phyloP scores from a whole-genome alignment of 495 filamentous ascomycete genomes.

The Pyrenula aspistea region DNA sequence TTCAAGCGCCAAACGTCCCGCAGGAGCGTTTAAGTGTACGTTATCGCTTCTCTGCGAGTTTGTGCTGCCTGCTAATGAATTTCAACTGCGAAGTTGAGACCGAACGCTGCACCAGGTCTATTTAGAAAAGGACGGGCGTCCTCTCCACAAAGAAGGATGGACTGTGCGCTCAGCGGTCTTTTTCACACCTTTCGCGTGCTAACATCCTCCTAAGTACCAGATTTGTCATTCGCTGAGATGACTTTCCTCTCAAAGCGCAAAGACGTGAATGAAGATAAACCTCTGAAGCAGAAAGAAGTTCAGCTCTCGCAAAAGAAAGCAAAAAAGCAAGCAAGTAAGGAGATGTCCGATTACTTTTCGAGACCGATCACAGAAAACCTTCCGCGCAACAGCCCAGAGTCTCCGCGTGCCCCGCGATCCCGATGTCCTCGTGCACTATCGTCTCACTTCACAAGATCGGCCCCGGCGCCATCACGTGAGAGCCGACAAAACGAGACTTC shows the following conservation, averaged over 20 bases:
- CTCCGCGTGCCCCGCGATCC: constrained; percentile 19
- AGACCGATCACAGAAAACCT: not conserved
- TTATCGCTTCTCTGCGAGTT: not conserved
- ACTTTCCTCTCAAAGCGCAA: constrained; percentile 39
- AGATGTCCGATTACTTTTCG: not conserved
- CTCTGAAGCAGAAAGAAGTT: not conserved
- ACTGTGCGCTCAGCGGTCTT: constrained; percentile 2
- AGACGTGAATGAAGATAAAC: constrained; percentile 11
- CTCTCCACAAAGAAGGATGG: constrained; percentile 29
- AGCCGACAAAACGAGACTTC: not conserved
- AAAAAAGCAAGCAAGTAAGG: constrained; percentile 7
- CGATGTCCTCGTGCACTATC: constrained; percentile 8
- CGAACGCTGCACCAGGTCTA: constrained; percentile 39
- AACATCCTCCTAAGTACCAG: constrained; percentile 34
- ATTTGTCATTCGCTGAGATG: constrained; percentile 58
- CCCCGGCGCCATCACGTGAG: not conserved
- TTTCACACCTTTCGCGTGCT: not conserved
- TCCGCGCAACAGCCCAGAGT: not conserved
- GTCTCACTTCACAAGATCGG: constrained; percentile 3
- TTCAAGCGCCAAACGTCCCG: constrained; percentile 51
- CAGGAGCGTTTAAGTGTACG: constrained; percentile 52
- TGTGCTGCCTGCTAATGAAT: constrained; percentile 4
- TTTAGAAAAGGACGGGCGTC: constrained; percentile 64
- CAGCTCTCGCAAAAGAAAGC: constrained; percentile 6
- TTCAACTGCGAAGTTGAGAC: constrained; percentile 35